Conservation (phyloP, 2,329 filamentous ascomycete species). For the Venturia pyrina region DNA sequence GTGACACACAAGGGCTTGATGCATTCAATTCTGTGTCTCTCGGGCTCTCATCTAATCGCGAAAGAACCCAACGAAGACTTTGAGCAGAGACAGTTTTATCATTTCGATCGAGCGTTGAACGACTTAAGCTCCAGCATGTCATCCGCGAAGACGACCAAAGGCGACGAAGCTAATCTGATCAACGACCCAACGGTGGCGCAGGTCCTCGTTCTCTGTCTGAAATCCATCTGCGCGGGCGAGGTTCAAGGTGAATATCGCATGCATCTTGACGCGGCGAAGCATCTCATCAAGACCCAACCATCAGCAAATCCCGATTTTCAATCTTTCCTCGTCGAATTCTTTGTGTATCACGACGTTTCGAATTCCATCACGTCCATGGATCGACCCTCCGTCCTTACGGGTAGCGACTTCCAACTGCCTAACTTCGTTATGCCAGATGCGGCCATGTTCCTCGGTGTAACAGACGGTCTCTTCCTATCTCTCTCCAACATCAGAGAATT, state of each 20-base stretch:
- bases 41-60: constrained; percentile 59
- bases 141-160: constrained; percentile 21
- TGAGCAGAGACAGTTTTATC: constrained; percentile 44
- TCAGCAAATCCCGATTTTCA: constrained; percentile 59
- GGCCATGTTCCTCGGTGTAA: constrained; percentile 63
- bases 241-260: constrained; percentile 63
- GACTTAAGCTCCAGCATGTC: constrained; percentile 27
- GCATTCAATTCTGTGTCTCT: constrained; percentile 80
- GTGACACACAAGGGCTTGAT: constrained; percentile 72
- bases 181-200: constrained; percentile 53
- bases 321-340: constrained; percentile 64
- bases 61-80: constrained; percentile 40
- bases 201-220: constrained; percentile 49
- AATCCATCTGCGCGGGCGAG: constrained; percentile 51
- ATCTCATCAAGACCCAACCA: constrained; percentile 52
- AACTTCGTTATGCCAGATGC: constrained; percentile 46
- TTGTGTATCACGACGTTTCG: constrained; percentile 67
- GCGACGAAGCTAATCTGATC: constrained; percentile 31
- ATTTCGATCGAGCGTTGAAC: constrained; percentile 37
- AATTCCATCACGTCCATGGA: constrained; percentile 48
- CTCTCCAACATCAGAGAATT: constrained; percentile 71
- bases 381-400: constrained; percentile 42
- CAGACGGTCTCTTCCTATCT: constrained; percentile 70
- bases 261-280: constrained; percentile 67
- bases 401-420: constrained; percentile 43